Base-by-base conservation (phyloP, 768 basidiomycete species). In the Cyclocybe aegerita region DNA sequence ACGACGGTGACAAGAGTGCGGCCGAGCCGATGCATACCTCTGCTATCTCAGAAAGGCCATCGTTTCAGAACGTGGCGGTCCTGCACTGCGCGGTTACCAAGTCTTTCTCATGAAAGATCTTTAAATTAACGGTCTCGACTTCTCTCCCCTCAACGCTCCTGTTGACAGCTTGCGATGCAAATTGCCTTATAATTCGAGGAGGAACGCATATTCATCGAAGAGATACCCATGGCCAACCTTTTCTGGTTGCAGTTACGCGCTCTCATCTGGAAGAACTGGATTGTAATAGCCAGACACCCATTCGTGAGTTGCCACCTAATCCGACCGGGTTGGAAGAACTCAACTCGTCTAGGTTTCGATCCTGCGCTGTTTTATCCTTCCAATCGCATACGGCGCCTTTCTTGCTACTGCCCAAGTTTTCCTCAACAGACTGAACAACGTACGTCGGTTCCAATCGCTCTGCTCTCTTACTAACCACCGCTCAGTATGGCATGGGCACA, bases 261-360 rank as follows among this genome's bases (percentile, higher is more conserved):
- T 2, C 66, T 89, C 15, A 76, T 80, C 48, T 78, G 81, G 79
- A 89, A 89, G 72, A 88, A 88, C 56, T 86, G 83, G 83, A 86
- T 88, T 38, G 73, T 86, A 0, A 70, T 88, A 29, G 81, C 77
- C 16, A 85, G 80, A 60, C 83, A 85, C 64, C 76, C 82, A 45
- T 65, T 85, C 61, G 85, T 87, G 59, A 62, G 83, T 72, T 5
- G 23, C 23, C 23, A 23, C 23, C 23, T 23, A 5, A 23, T 23
- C 23, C 23, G 23, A 23, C 23, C 23, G 23, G 23, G 23, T 23
- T 23, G 23, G 5, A 23, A 23, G 23, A 23, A 23, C 23, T 23
- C 23, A 23, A 23, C 23, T 23, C 23, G 23, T 16, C 32, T 43
- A 85, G 84, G 65, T 85, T 2, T 86, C 85, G 52, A 33, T 85